Base-by-base conservation (phyloP, 345 rosid genomes). In the Heritiera littoralis region DNA sequence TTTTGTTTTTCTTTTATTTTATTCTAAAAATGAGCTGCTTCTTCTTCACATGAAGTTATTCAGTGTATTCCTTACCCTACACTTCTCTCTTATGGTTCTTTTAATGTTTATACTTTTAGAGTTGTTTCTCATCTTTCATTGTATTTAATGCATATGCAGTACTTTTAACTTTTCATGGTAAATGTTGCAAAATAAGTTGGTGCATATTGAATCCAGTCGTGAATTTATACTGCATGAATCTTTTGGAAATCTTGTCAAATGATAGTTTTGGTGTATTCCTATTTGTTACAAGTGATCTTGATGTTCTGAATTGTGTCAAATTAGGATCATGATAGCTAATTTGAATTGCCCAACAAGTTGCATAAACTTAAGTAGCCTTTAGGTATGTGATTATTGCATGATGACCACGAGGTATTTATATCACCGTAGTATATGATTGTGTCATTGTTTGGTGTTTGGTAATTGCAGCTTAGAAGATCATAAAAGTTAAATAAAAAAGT, bases 281-380 rank as follows among this genome's bases (percentile, higher is more conserved):
- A 20, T 58, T 58, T 49, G 12, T 23, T 71, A 48, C 15, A 30
- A 72, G 58, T 38, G 10, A 32, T 4, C 20, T 72, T 72, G 15
- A 46, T 52, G 9, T 45, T 51, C 23, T 71, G 43, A 28, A 30
- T 30, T 51, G 60, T 72, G n/a, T 72, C 8, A 52, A 52, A 51
- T 4, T 71, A 32, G 75, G 75, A 71, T 30, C 45, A 12, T 48
- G 30, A 56, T 51, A 52, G 17, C 52, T 30, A 15, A 32, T 61
- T 72, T 35, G 59, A 72, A 52, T 52, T 52, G 23, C 12, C 58
- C 28, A 15, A 2, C 15, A 72, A 71, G 7, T 35, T 51, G 41
- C 46, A 17, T 72, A 72, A 17, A 23, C 15, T 28, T 52, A 32
- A 72, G 61, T 35, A 51, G 12, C 75, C 75, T 72, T 52, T 72